Base-by-base conservation (phyloP, 129 eudicot genomes). In the Artemisia annua region DNA sequence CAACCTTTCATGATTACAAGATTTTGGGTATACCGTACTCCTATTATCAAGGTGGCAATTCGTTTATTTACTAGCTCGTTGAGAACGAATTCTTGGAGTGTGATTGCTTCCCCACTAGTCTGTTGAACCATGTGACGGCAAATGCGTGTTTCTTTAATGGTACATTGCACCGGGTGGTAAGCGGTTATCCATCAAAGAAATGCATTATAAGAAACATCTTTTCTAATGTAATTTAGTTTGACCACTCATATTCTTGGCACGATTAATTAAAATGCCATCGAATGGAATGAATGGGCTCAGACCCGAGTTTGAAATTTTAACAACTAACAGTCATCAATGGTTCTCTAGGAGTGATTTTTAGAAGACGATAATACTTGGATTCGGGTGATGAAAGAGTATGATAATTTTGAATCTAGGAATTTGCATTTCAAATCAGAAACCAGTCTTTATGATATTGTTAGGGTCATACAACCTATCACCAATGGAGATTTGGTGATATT, bases 111-210 rank as follows among this genome's bases (percentile, higher is more conserved):
- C 61, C 70, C 70, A 0, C 43, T 19, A 35, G 4, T 55, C 19
- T 0, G 35, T 39, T 20, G 17, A n/a, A 13, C 7, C 0, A 39
- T 55, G 20, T 56, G 35, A 18, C 19, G 18, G 26, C 50, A 1
- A 7, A 12, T 11, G 62, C 51, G 3, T 73, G 62, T 30, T 73
- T 26, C 50, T 6, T 73, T 13, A 62, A 62, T 16, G 63, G 78
- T 17, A 32, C 67, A 49, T 50, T 73, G 70, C 78, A 73, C 63
- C 58, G 70, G 78, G 49, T 62, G 22, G 62, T 61, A 3, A 16
- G 7, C 2, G 43, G 76, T 13, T 16, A 7, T 44, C 32, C 32
- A 28, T 28, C 32, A 28, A 28, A 28, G 1, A 19, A 14, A 43
- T 16, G 15, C 11, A 68, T 1, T 19, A 51, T 4, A 5, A 46